Percentiles rank a stretch among this genome's conserved stretches.
Conservation (phyloP, 352 stramenopile species). For the Phytophthora crassamura region DNA sequence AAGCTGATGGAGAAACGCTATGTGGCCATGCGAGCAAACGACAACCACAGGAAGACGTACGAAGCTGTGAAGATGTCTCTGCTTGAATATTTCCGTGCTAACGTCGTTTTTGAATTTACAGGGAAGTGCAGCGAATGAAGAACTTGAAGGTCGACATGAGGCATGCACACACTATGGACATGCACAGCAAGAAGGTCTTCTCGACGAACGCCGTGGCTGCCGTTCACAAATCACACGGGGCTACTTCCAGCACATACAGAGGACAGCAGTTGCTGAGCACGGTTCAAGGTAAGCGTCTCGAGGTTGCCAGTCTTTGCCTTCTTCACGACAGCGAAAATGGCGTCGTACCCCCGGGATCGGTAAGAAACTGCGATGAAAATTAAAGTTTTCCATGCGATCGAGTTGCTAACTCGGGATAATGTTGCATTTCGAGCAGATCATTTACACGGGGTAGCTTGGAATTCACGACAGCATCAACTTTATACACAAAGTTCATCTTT, state of each 20-base stretch:
- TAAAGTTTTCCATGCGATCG: neutral
- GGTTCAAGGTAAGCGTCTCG: constrained; percentile 73
- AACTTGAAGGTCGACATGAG: constrained; percentile 72
- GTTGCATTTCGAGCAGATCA: constrained; percentile 14
- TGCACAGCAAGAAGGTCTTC: constrained; percentile 68
- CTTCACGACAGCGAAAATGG: constrained; percentile 70
- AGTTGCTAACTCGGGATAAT: too few relatives aligned
- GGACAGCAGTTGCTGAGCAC: constrained; percentile 76
- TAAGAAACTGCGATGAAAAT: constrained; percentile 16
- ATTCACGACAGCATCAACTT: neutral
- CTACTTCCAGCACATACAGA: constrained; percentile 65
- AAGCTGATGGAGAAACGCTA: constrained; percentile 81
- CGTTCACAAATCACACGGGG: constrained; percentile 48
- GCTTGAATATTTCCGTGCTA: neutral
- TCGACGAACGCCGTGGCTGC: constrained; percentile 52
- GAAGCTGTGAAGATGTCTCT: neutral
- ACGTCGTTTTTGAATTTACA: constrained; percentile 26
- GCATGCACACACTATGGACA: constrained; percentile 67
- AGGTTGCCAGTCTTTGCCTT: constrained; percentile 73
- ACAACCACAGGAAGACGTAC: constrained; percentile 64
- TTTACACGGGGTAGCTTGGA: constrained; percentile 31
- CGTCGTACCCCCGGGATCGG: constrained; percentile 51
- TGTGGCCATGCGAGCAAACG: constrained; percentile 62
- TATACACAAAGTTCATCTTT: too few relatives aligned
- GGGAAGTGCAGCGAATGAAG: constrained; percentile 72